Evolutionary conservation across 2,329 filamentous ascomycete genomes (phyloP).

Genomic region (Xylariaceae sp.): DNA sequence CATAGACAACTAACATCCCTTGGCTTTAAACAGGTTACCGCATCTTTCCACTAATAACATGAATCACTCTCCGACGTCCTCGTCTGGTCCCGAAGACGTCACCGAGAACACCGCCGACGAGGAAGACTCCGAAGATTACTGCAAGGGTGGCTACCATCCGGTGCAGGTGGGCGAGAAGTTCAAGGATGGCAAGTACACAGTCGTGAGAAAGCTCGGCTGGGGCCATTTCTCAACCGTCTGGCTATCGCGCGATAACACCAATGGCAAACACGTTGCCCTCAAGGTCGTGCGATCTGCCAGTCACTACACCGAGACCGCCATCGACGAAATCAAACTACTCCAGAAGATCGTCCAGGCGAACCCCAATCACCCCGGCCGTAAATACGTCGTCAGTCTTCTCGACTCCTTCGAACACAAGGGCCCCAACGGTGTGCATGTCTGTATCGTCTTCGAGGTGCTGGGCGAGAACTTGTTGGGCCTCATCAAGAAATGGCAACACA

Average conservation of each 20-base stretch:
- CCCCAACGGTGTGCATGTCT: slow-evolving; percentile 92
- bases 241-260: slow-evolving; percentile 75
- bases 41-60: slow-evolving; percentile 49
- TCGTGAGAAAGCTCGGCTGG: slow-evolving; percentile 95
- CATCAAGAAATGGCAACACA: slow-evolving; percentile 98
- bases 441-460: slow-evolving; percentile 98
- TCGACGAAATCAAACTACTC: slow-evolving; percentile 97
- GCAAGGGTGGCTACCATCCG: slow-evolving; percentile 97
- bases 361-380: slow-evolving; percentile 85
- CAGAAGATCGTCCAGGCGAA: slow-evolving; percentile 96
- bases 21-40: slow-evolving; percentile 42
- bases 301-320: slow-evolving; percentile 97
- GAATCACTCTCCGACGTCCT: slow-evolving; percentile 70
- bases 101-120: slow-evolving; percentile 94
- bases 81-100: slow-evolving; percentile 73
- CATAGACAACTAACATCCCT: slow-evolving; percentile 28
- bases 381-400: slow-evolving; percentile 90
- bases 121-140: slow-evolving; percentile 98
- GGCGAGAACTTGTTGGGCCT: slow-evolving; percentile 91
- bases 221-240: slow-evolving; percentile 98
- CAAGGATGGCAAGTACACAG: slow-evolving; percentile 94
- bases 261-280: slow-evolving; percentile 88
- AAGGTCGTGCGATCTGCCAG: slow-evolving; percentile 97
- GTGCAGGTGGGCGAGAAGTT: slow-evolving; percentile 93
- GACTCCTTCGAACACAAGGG: slow-evolving; percentile 98